Evolutionary conservation across 257 asterid species (phyloP).

Genomic region (Solanum medicagineum): DNA sequence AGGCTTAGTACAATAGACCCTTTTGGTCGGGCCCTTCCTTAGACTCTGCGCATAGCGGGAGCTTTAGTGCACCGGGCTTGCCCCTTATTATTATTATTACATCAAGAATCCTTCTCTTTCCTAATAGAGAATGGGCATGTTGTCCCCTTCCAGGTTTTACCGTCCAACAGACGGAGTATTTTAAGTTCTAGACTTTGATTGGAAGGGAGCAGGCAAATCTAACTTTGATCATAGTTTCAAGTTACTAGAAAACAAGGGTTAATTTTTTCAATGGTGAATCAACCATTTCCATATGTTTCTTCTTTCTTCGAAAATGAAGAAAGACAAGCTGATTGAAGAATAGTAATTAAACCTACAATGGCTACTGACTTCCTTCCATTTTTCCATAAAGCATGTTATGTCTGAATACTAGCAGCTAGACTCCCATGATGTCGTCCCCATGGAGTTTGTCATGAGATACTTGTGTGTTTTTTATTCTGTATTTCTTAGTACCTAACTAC

Average conservation of each 20-base stretch:
- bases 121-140: background rate
- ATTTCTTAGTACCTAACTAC: background rate
- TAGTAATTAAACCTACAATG: background rate
- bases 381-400: background rate
- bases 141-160: background rate
- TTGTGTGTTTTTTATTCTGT: background rate
- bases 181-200: background rate
- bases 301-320: background rate
- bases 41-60: no score
- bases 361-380: background rate
- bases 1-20: no score
- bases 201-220: background rate
- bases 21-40: no score
- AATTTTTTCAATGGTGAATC: background rate
- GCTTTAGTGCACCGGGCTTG: no score
- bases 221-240: background rate
- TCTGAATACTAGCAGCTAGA: background rate
- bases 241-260: background rate
- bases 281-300: background rate
- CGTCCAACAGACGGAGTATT: background rate
- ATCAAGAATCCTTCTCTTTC: background rate
- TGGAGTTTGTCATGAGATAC: background rate
- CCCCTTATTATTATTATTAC: background rate
- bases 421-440: background rate
- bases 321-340: background rate